Conservation (phyloP, 129 eudicot genomes). For the Gnaphalium uliginosum region DNA sequence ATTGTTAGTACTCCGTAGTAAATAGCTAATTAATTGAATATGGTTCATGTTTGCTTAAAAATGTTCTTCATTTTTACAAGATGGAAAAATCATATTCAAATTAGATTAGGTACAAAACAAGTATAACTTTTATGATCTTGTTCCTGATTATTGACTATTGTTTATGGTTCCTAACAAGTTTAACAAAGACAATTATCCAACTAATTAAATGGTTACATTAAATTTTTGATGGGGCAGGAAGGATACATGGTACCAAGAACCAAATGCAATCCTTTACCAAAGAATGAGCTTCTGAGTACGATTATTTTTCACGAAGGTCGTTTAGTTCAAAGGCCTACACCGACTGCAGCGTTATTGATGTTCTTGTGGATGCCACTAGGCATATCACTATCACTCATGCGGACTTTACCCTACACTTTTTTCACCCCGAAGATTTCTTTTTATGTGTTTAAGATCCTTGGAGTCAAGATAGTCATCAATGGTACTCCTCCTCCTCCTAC, state of each 20-base stretch:
- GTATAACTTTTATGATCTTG: neutral
- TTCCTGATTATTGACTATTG: too few relatives aligned
- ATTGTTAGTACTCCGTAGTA: neutral
- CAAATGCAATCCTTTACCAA: slow-evolving; percentile 52
- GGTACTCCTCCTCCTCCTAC: slow-evolving; percentile 80
- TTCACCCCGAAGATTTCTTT: slow-evolving; percentile 58
- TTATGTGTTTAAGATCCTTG: slow-evolving; percentile 59
- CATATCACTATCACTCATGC: slow-evolving; percentile 52
- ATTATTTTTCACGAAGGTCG: slow-evolving; percentile 91
- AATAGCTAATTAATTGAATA: neutral
- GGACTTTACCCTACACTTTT: slow-evolving; percentile 64
- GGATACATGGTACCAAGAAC: slow-evolving; percentile 70
- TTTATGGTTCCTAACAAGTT: too few relatives aligned
- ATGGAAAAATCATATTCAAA: too few relatives aligned
- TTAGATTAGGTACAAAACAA: too few relatives aligned
- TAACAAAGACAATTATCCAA: neutral
- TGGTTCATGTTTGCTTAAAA: neutral
- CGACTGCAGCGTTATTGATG: slow-evolving; percentile 56
- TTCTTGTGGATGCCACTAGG: slow-evolving; percentile 89
- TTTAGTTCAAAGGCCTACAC: slow-evolving; percentile 76
- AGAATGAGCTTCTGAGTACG: slow-evolving; percentile 63
- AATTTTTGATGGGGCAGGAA: slow-evolving; percentile 50
- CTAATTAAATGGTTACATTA: neutral
- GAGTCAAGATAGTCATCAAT: slow-evolving; percentile 67
- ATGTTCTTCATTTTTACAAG: neutral